Evolutionary conservation across 2,329 filamentous ascomycete species (phyloP).

Genomic region (Verticillium zaregamsianum): DNA sequence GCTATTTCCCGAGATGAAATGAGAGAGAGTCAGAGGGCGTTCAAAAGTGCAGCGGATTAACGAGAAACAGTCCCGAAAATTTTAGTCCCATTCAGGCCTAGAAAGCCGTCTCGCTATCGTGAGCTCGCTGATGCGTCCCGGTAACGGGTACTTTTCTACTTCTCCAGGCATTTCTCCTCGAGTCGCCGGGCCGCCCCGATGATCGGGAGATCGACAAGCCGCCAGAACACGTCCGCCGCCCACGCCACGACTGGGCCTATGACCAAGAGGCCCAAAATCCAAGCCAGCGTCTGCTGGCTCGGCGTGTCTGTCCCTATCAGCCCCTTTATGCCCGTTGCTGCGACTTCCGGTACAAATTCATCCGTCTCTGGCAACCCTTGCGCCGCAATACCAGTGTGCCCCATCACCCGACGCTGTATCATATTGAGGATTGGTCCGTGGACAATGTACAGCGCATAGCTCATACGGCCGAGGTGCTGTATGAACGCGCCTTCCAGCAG

Average conservation of each 20-base stretch:
- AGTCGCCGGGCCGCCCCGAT: background rate
- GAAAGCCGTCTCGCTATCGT: background rate
- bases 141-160: background rate
- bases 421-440: constrained; percentile 53
- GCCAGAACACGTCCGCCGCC: constrained; percentile 1
- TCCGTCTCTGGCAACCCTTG: background rate
- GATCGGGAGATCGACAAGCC: background rate
- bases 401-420: background rate
- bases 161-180: background rate
- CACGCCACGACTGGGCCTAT: background rate
- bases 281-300: background rate
- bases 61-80: background rate
- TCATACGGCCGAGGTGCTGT: constrained; percentile 60
- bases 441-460: constrained; percentile 59
- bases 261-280: background rate
- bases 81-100: background rate
- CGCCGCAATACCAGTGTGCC: background rate
- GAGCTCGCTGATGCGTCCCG: background rate
- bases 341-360: background rate
- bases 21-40: background rate
- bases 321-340: background rate
- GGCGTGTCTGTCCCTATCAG: background rate
- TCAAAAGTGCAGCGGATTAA: background rate
- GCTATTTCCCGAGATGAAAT: too few relatives aligned
- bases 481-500: constrained; percentile 57